phyloP scores from a whole-genome alignment of 2,329 filamentous ascomycete genomes.

The Exserohilum turcica region DNA sequence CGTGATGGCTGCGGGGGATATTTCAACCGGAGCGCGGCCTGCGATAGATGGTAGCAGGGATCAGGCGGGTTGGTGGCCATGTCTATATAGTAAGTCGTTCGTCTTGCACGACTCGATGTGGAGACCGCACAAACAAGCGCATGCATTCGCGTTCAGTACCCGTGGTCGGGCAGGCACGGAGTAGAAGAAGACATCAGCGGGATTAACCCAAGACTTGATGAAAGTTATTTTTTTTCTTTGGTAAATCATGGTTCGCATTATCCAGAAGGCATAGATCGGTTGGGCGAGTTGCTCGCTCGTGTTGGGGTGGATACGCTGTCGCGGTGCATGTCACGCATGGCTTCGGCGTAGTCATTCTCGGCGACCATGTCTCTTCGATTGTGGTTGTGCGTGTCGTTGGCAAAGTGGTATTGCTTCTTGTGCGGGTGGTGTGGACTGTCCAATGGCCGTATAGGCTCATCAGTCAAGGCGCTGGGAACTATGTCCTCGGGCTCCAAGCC shows the following conservation, averaged over 20 bases:
- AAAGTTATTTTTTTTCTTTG: too few species aligned
- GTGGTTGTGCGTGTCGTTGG: constrained; percentile 22
- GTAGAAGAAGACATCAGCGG: too few species aligned
- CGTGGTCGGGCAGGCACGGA: too few species aligned
- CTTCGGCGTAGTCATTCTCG: constrained; percentile 38
- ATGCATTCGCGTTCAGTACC: too few species aligned
- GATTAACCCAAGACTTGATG: background rate
- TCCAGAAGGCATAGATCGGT: constrained; percentile 1
- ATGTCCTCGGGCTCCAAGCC: constrained; percentile 37
- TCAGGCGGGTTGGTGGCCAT: too few species aligned
- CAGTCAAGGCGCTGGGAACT: constrained; percentile 35
- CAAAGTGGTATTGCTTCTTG: constrained; percentile 27
- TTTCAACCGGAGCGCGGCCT: too few species aligned
- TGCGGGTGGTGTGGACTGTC: constrained; percentile 21
- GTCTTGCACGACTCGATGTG: too few species aligned
- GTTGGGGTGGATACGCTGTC: constrained; percentile 14
- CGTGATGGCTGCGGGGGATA: too few species aligned
- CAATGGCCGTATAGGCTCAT: constrained; percentile 19
- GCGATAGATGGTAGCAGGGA: too few species aligned
- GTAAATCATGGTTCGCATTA: background rate
- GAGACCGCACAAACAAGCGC: too few species aligned
- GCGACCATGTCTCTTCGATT: constrained; percentile 26
- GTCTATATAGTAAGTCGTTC: too few species aligned
- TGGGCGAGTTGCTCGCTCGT: constrained; percentile 6
- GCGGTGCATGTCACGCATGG: constrained; percentile 35